A percentile compares a stretch with the other conserved stretches of the same genome.
phyloP scores from a whole-genome alignment of 2,329 filamentous ascomycete genomes.

The Metarhizium rileyi region DNA sequence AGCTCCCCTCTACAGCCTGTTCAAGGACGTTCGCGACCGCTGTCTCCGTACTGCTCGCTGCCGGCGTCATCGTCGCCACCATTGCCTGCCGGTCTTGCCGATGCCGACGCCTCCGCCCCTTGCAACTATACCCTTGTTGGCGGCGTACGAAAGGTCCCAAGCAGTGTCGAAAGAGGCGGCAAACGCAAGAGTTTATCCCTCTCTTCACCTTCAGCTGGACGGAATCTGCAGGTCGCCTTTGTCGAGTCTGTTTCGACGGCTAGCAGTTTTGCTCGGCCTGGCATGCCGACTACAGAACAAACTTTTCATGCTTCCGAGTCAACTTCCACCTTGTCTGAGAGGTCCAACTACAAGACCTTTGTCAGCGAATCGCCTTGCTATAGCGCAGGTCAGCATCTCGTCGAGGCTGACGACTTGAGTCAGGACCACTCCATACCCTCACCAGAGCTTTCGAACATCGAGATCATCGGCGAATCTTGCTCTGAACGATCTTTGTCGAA shows the following conservation, averaged over 20 bases:
- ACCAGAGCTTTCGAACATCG: slow-evolving; percentile 40
- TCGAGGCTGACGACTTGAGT: slow-evolving; percentile 12
- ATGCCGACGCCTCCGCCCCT: slow-evolving; percentile 28
- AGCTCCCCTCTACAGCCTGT: slow-evolving; percentile 40
- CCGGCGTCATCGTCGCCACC: slow-evolving; percentile 14
- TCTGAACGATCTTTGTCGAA: slow-evolving; percentile 28
- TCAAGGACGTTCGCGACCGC: slow-evolving; percentile 24
- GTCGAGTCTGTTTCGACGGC: background rate
- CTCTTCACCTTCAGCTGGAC: background rate
- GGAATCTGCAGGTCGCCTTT: background rate
- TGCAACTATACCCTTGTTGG: slow-evolving; percentile 47
- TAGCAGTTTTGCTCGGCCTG: background rate
- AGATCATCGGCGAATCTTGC: slow-evolving; percentile 40
- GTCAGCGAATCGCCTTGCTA: slow-evolving; percentile 13
- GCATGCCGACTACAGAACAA: slow-evolving; percentile 13
- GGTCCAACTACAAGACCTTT: slow-evolving; percentile 46
- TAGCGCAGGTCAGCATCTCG: background rate
- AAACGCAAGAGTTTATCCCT: background rate
- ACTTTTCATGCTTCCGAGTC: slow-evolving; percentile 20
- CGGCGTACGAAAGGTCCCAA: slow-evolving; percentile 41
- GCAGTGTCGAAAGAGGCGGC: slow-evolving; percentile 5
- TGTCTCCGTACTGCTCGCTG: slow-evolving; percentile 5
- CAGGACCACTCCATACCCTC: slow-evolving; percentile 32
- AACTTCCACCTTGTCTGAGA: slow-evolving; percentile 38
- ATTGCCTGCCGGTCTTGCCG: slow-evolving; percentile 9